Evolutionary conservation across 2,329 filamentous ascomycete species (phyloP).

Genomic region (Aureobasidium sp.): DNA sequence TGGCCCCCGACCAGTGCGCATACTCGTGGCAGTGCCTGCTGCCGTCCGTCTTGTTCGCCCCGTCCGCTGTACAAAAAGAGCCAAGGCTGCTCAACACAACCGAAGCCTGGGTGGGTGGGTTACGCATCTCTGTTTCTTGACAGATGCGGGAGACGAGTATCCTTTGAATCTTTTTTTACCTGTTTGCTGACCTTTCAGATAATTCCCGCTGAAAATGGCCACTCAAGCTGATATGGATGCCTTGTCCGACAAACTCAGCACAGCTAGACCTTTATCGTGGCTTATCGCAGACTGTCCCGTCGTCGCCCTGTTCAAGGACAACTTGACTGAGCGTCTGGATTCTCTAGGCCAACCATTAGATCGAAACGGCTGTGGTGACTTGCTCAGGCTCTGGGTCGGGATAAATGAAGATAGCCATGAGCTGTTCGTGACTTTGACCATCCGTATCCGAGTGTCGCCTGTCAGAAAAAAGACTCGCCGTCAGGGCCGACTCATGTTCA

Average conservation of each 20-base stretch:
- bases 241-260: not conserved
- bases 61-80: not conserved
- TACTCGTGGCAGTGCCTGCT: not conserved
- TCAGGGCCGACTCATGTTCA: not conserved
- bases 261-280: not conserved
- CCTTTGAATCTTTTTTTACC: not conserved
- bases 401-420: not conserved
- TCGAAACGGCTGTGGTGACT: not conserved
- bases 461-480: not conserved
- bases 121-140: not conserved
- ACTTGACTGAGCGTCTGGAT: not conserved
- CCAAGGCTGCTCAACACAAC: not conserved
- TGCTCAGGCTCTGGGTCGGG: not conserved
- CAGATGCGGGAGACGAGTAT: not conserved
- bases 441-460: not conserved
- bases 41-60: not conserved
- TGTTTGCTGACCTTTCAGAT: not conserved
- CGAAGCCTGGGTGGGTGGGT: conserved; percentile 3
- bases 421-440: not conserved
- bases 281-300: not conserved
- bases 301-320: not conserved
- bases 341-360: not conserved
- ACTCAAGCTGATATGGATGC: not conserved
- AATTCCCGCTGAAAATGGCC: not conserved
- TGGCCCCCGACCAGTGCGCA: conserved; percentile 7